phyloP scores from a whole-genome alignment of 495 filamentous ascomycete species.

The Thermothielavioides terrestris region DNA sequence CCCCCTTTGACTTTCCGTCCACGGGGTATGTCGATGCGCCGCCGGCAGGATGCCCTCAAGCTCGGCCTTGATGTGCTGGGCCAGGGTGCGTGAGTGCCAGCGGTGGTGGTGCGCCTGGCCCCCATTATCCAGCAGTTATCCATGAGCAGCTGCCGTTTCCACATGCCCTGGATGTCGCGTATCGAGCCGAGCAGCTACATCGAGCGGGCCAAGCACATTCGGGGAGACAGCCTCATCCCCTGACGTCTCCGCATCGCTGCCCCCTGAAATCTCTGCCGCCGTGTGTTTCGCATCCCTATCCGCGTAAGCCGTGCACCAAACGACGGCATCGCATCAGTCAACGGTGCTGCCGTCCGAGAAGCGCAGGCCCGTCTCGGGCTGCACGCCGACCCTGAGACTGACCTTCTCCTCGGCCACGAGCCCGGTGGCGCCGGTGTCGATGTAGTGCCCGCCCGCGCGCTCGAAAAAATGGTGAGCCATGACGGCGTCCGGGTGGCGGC shows the following conservation, averaged over 20 bases:
- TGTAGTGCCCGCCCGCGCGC: conserved; percentile 28
- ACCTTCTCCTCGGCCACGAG: conserved; percentile 21
- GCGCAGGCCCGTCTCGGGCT: conserved; percentile 19
- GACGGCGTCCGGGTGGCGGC: conserved; percentile 12
- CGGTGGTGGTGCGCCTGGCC: conserved; percentile 22
- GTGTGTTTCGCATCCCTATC: conserved; percentile 16
- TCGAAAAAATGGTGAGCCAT: conserved; percentile 19
- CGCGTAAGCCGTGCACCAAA: conserved; percentile 33
- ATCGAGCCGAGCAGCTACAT: conserved; percentile 25
- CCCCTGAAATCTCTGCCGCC: conserved; percentile 16
- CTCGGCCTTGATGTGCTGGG: conserved; percentile 29
- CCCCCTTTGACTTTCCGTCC: too few species aligned
- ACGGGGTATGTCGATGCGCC: conserved; percentile 18
- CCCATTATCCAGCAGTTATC: conserved; percentile 29
- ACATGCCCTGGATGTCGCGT: conserved; percentile 27
- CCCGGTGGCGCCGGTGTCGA: conserved; percentile 23
- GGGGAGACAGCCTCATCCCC: neutral
- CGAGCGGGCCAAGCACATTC: conserved; percentile 13
- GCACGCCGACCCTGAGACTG: conserved; percentile 10
- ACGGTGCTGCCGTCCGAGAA: conserved; percentile 22
- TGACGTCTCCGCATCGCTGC: neutral
- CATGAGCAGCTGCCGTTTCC: conserved; percentile 21
- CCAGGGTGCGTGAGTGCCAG: conserved; percentile 22
- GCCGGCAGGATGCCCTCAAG: conserved; percentile 21
- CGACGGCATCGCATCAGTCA: conserved; percentile 25